Evolutionary conservation across 2,329 filamentous ascomycete genomes (phyloP).

Genomic region (Fusarium floridanum): DNA sequence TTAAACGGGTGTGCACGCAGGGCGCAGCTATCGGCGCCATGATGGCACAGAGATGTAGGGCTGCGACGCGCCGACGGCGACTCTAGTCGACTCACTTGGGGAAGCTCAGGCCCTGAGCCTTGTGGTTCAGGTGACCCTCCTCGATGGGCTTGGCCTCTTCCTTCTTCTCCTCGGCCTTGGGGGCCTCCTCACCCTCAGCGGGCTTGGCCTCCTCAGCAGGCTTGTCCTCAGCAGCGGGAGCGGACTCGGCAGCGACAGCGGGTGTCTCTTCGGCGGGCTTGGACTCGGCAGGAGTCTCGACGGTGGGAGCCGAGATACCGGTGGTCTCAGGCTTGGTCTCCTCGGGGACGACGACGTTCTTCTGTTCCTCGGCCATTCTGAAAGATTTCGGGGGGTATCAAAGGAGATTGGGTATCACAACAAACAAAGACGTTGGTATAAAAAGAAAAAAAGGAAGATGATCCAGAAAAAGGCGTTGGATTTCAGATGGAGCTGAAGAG

Average conservation of each 20-base stretch:
- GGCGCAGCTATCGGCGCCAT: neutral
- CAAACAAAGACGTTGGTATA: constrained; percentile 59
- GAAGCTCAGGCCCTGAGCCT: constrained; percentile 82
- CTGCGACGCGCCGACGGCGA: neutral
- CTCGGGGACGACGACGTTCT: constrained; percentile 72
- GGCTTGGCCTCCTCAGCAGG: constrained; percentile 60
- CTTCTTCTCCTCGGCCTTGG: constrained; percentile 58
- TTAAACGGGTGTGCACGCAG: neutral
- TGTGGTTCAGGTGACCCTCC: constrained; percentile 90
- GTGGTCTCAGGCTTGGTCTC: constrained; percentile 61
- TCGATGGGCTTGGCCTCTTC: constrained; percentile 78
- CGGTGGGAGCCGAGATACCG: constrained; percentile 48
- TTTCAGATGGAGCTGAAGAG: constrained; percentile 49
- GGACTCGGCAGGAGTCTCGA: constrained; percentile 51
- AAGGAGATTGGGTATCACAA: constrained; percentile 65
- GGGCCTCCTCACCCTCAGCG: constrained; percentile 56
- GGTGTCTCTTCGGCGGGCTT: constrained; percentile 56
- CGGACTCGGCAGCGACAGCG: constrained; percentile 51
- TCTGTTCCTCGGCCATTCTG: constrained; percentile 81
- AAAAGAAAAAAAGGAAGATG: constrained; percentile 54
- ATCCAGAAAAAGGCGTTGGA: constrained; percentile 52
- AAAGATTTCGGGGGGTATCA: constrained; percentile 57
- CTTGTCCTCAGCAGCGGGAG: constrained; percentile 56
- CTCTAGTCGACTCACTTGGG: constrained; percentile 94
- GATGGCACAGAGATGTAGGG: neutral